A percentile compares a stretch with the other conserved stretches of the same genome.
These are phyloP conservation scores for Solanum neorickii DNA, from an alignment of 257 asterid species.

Conservation along the genomic window DNA sequence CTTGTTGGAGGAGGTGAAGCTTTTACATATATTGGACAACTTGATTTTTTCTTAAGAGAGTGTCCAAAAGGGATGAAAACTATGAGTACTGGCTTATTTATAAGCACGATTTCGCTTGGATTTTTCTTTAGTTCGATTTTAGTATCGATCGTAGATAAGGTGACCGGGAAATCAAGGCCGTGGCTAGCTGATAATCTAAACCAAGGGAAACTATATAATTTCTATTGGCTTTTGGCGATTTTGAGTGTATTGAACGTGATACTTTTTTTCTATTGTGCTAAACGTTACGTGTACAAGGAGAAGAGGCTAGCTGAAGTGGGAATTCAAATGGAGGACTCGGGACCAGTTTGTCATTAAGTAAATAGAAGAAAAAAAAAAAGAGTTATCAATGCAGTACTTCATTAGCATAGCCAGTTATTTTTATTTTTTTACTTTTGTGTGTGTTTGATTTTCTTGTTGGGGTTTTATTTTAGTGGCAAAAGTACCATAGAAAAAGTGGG, in stretches of 20 bases:
- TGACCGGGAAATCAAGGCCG: slow-evolving; percentile 35
- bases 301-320: slow-evolving; percentile 58
- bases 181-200: slow-evolving; percentile 76
- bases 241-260: slow-evolving; percentile 42
- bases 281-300: slow-evolving; percentile 73
- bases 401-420: not conserved
- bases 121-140: slow-evolving; percentile 58
- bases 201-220: slow-evolving; percentile 51
- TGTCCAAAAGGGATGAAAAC: slow-evolving; percentile 94
- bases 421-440: too few relatives aligned
- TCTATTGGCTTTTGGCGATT: slow-evolving; percentile 63
- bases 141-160: slow-evolving; percentile 52
- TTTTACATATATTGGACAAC: slow-evolving; percentile 73
- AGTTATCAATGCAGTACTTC: not conserved
- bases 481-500: not conserved
- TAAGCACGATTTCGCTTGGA: slow-evolving; percentile 70
- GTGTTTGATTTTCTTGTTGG: not conserved
- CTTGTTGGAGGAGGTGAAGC: slow-evolving; percentile 84
- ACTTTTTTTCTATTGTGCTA: slow-evolving; percentile 35
- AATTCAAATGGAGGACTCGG: slow-evolving; percentile 43
- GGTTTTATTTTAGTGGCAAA: not conserved
- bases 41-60: slow-evolving; percentile 73
- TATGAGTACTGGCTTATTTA: slow-evolving; percentile 69
- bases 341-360: slow-evolving; percentile 24
- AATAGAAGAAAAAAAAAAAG: not conserved